A percentile compares a stretch with the other conserved stretches of the same genome.
phyloP scores from a whole-genome alignment of 768 basidiomycete genomes.

The Amanita fuliginea region DNA sequence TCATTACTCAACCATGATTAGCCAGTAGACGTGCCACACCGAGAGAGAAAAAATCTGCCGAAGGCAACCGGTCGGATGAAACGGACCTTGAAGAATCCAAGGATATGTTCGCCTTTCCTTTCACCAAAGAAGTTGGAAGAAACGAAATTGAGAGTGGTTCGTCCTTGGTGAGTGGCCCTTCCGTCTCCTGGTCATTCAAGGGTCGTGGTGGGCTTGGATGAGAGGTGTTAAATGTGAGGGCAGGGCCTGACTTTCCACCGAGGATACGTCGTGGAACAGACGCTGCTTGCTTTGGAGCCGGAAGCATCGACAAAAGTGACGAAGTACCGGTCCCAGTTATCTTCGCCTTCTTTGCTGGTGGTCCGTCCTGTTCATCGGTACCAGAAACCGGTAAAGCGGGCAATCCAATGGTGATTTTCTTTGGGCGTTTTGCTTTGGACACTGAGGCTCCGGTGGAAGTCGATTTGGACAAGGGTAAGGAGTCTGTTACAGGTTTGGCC shows the following conservation, averaged over 20 bases:
- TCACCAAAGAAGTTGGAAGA: constrained; percentile 46
- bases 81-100: constrained; percentile 24
- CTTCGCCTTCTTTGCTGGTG: constrained; percentile 50
- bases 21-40: constrained; percentile 23
- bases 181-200: constrained; percentile 7
- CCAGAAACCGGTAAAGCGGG: constrained; percentile 28
- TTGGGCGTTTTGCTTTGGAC: constrained; percentile 25
- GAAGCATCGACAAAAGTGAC: constrained; percentile 61
- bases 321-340: constrained; percentile 52
- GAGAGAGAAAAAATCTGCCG: constrained; percentile 61
- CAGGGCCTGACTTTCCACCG: constrained; percentile 51
- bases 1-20: background rate
- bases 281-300: constrained; percentile 52
- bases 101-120: constrained; percentile 49
- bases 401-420: constrained; percentile 53
- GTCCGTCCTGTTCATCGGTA: constrained; percentile 27
- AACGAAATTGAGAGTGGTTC: constrained; percentile 33
- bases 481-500: constrained; percentile 3
- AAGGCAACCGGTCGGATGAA: constrained; percentile 18
- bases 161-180: constrained; percentile 7
- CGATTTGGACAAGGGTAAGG: constrained; percentile 8
- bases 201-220: constrained; percentile 7
- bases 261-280: constrained; percentile 47
- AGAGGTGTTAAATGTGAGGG: constrained; percentile 45
- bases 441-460: constrained; percentile 6